Evolutionary conservation across 495 filamentous ascomycete species (phyloP).

Genomic region (Aspergillus sparsus): DNA sequence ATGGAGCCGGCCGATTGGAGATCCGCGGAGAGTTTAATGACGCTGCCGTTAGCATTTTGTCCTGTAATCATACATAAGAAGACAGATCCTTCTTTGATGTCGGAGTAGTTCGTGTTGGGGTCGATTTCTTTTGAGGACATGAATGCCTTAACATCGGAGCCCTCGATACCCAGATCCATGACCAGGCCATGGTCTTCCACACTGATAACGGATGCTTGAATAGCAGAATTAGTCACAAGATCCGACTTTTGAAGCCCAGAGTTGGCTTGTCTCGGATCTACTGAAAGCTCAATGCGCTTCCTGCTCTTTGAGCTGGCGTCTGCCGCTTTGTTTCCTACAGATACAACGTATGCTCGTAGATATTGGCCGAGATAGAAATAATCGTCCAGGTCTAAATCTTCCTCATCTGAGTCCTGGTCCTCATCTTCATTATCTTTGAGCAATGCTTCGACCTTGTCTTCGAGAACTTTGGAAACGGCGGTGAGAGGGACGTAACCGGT

Average conservation of each 20-base stretch:
- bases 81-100: slow-evolving; percentile 76
- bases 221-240: slow-evolving; percentile 66
- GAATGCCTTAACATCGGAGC: slow-evolving; percentile 71
- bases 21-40: slow-evolving; percentile 83
- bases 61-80: slow-evolving; percentile 80
- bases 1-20: slow-evolving; percentile 63
- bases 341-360: slow-evolving; percentile 79
- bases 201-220: slow-evolving; percentile 86
- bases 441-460: slow-evolving; percentile 65
- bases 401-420: slow-evolving; percentile 55
- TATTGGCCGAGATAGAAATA: slow-evolving; percentile 87
- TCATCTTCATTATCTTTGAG: slow-evolving; percentile 55
- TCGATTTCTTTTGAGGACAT: slow-evolving; percentile 85
- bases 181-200: slow-evolving; percentile 93
- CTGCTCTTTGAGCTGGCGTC: slow-evolving; percentile 68
- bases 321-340: slow-evolving; percentile 55
- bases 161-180: slow-evolving; percentile 83
- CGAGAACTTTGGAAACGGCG: slow-evolving; percentile 75
- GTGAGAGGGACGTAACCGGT: slow-evolving; percentile 88
- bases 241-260: slow-evolving; percentile 67
- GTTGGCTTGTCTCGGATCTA: slow-evolving; percentile 76
- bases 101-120: slow-evolving; percentile 54
- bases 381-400: slow-evolving; percentile 65
- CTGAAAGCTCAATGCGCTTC: slow-evolving; percentile 78
- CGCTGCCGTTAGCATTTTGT: slow-evolving; percentile 72